A percentile compares a stretch with the other conserved stretches of the same genome.
phyloP scores from a whole-genome alignment of 2,329 filamentous ascomycete species.

The Apiospora marii region DNA sequence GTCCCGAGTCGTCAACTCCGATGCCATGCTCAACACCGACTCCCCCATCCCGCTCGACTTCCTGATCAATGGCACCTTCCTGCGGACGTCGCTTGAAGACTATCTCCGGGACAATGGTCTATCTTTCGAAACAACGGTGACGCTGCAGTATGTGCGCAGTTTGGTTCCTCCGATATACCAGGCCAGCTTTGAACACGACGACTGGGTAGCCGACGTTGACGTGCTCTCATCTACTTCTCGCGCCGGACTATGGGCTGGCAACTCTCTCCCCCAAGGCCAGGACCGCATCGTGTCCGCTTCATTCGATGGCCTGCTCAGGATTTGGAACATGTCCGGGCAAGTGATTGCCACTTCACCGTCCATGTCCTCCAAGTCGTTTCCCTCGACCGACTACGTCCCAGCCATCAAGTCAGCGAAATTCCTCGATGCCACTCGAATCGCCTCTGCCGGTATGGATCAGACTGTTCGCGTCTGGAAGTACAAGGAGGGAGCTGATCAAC shows the following conservation, averaged over 20 bases:
- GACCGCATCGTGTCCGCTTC: conserved; percentile 88
- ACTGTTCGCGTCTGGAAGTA: conserved; percentile 93
- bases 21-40: conserved; percentile 72
- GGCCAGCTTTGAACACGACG: conserved; percentile 94
- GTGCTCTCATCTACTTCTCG: conserved; percentile 74
- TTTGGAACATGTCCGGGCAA: conserved; percentile 92
- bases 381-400: conserved; percentile 49
- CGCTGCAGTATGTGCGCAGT: conserved; percentile 92
- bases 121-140: conserved; percentile 85
- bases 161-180: conserved; percentile 89
- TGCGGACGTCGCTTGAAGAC: conserved; percentile 88
- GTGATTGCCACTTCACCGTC: conserved; percentile 79
- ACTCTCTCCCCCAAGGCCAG: conserved; percentile 60
- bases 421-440: conserved; percentile 78
- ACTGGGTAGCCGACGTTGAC: conserved; percentile 93
- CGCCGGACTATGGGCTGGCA: conserved; percentile 64
- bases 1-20: conserved; percentile 74
- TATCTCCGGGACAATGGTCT: conserved; percentile 88
- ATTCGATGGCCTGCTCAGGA: conserved; percentile 86
- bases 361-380: conserved; percentile 74
- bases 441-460: conserved; percentile 83
- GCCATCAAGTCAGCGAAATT: conserved; percentile 86
- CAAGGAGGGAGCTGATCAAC: conserved; percentile 67
- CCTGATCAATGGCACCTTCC: conserved; percentile 90
- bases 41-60: conserved; percentile 87